Percentiles rank a stretch among this genome's conserved stretches.
Conservation (phyloP, 768 basidiomycete genomes). For the Mrakia blollopis region DNA sequence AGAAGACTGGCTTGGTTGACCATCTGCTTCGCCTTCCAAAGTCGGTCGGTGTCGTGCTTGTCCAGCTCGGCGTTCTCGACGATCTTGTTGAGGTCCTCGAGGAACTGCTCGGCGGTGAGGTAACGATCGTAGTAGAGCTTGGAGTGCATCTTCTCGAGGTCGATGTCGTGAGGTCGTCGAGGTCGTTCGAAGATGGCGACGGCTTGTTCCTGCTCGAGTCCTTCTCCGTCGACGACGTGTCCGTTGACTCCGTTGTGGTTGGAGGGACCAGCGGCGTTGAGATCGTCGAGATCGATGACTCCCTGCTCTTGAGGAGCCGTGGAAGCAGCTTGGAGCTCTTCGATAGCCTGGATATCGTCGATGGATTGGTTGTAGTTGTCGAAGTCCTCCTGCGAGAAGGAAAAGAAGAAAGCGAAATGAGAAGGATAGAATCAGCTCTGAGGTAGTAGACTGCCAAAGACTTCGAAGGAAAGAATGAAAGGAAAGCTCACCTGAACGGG, state of each 20-base stretch:
- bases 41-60: constrained; percentile 68
- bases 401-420: neutral
- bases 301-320: constrained; percentile 15
- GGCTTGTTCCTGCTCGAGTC: neutral
- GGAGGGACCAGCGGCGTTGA: neutral
- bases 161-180: constrained; percentile 60
- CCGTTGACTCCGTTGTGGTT: constrained; percentile 16
- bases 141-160: constrained; percentile 82
- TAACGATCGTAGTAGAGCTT: constrained; percentile 71
- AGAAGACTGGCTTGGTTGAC: constrained; percentile 71
- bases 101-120: constrained; percentile 79
- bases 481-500: constrained; percentile 56
- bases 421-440: neutral
- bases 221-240: neutral
- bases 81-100: constrained; percentile 54
- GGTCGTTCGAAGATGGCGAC: constrained; percentile 13
- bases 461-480: neutral
- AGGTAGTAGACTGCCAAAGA: too few relatives aligned
- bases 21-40: constrained; percentile 83
- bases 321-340: constrained; percentile 31
- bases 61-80: constrained; percentile 59
- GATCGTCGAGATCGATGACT: neutral
- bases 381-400: constrained; percentile 63
- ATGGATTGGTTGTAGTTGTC: constrained; percentile 46
- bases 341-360: constrained; percentile 35